Evolutionary conservation across 768 basidiomycete species (phyloP).

Genomic region (Mycena haematopus): DNA sequence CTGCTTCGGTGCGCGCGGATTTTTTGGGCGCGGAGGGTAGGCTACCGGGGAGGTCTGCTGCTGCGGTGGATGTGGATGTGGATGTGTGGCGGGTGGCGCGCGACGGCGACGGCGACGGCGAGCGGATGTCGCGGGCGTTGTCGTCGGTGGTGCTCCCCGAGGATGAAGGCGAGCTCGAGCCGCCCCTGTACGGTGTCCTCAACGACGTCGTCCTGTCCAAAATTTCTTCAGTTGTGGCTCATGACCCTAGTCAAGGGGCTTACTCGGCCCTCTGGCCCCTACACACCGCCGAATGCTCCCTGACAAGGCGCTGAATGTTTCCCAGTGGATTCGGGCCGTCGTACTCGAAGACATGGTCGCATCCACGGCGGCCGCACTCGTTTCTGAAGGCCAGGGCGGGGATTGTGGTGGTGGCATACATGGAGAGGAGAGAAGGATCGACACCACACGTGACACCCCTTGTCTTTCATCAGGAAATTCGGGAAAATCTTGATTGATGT

Average conservation of each 20-base stretch:
- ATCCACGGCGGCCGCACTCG: not conserved
- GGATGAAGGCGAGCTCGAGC: too few species aligned
- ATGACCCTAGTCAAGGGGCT: not conserved
- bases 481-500: too few species aligned
- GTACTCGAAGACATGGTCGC: not conserved
- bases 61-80: too few species aligned
- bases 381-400: not conserved
- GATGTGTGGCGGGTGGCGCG: too few species aligned
- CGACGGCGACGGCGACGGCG: too few species aligned
- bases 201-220: slow-evolving; percentile 4
- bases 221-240: too few species aligned
- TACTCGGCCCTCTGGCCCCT: not conserved
- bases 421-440: not conserved
- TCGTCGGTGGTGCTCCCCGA: too few species aligned
- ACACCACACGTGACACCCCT: too few species aligned
- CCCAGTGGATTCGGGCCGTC: not conserved
- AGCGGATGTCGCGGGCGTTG: too few species aligned
- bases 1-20: not conserved
- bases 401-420: not conserved
- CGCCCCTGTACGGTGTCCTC: too few species aligned
- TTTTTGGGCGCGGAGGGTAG: not conserved
- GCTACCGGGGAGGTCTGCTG: too few species aligned
- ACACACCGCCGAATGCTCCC: not conserved
- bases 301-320: not conserved
- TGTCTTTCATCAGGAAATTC: too few species aligned